Evolutionary conservation across 306 rosid genomes (phyloP).

Genomic region (Aeschynomene evenia): DNA sequence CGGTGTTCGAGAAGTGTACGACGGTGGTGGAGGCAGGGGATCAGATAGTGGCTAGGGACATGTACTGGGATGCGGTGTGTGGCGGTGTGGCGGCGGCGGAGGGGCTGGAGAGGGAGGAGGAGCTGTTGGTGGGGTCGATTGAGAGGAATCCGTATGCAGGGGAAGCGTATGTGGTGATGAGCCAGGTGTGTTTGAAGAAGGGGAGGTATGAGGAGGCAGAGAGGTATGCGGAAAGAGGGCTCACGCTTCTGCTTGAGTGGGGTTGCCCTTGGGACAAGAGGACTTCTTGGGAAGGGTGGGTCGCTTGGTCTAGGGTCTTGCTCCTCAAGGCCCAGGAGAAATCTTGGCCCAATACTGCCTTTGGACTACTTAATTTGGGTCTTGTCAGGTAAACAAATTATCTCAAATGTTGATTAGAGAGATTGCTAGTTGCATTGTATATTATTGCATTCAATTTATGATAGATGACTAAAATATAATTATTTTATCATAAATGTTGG

Average conservation of each 20-base stretch:
- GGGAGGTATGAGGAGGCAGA: constrained; percentile 78
- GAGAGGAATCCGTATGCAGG: constrained; percentile 77
- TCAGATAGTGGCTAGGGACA: constrained; percentile 68
- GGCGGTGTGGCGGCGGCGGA: constrained; percentile 24
- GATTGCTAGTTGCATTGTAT: no score
- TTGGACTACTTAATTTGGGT: constrained; percentile 84
- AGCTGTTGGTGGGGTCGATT: constrained; percentile 50
- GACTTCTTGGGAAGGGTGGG: constrained; percentile 92
- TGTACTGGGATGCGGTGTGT: constrained; percentile 83
- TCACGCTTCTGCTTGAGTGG: constrained; percentile 69
- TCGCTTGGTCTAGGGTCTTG: constrained; percentile 82
- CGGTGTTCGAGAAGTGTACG: constrained; percentile 63
- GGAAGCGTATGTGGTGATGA: constrained; percentile 73
- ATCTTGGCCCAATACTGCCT: constrained; percentile 70
- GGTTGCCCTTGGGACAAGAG: constrained; percentile 93
- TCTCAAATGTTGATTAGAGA: no score
- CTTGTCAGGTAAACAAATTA: constrained; percentile 76
- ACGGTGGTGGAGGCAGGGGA: constrained; percentile 62
- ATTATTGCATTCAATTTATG: no score
- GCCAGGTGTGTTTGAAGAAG: constrained; percentile 49
- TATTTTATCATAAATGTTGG: no score
- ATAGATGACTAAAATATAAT: no score
- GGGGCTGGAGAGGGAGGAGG: constrained; percentile 46
- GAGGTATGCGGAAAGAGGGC: constrained; percentile 59
- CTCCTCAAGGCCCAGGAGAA: constrained; percentile 71